phyloP scores from a whole-genome alignment of 768 basidiomycete genomes.

The Lanmaoa pseudosensibilis region DNA sequence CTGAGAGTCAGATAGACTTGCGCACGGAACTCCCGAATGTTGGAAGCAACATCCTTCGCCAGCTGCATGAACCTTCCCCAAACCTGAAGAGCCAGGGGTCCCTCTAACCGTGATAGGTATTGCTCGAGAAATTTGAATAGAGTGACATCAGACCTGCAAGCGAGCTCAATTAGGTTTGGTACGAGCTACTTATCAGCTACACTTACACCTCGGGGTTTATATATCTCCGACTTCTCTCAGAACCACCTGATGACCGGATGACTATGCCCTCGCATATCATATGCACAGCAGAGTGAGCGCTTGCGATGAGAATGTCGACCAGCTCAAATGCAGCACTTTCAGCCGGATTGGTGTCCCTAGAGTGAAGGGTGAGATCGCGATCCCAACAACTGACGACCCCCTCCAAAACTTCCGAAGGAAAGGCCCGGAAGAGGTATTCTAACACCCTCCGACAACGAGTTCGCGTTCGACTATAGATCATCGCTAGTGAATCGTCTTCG shows the following conservation, averaged over 20 bases:
- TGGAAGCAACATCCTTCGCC: conserved; percentile 72
- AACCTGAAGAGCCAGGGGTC: conserved; percentile 89
- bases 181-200: neutral
- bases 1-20: conserved; percentile 72
- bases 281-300: conserved; percentile 82
- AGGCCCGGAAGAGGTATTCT: conserved; percentile 82
- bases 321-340: conserved; percentile 72
- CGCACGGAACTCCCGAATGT: conserved; percentile 63
- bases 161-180: conserved; percentile 3
- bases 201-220: conserved; percentile 69
- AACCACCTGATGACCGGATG: conserved; percentile 50
- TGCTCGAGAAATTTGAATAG: conserved; percentile 88
- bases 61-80: conserved; percentile 81
- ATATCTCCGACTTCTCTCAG: conserved; percentile 62
- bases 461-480: conserved; percentile 67
- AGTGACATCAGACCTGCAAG: conserved; percentile 62
- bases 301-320: conserved; percentile 79
- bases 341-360: conserved; percentile 39
- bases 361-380: conserved; percentile 49
- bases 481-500: conserved; percentile 63
- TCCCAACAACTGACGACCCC: conserved; percentile 84
- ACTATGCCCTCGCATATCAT: conserved; percentile 85
- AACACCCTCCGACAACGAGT: conserved; percentile 74
- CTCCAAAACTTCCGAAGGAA: conserved; percentile 80
- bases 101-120: conserved; percentile 81